phyloP scores from a whole-genome alignment of 1,139 yeast genomes.

The Yamadazyma dendronema region DNA sequence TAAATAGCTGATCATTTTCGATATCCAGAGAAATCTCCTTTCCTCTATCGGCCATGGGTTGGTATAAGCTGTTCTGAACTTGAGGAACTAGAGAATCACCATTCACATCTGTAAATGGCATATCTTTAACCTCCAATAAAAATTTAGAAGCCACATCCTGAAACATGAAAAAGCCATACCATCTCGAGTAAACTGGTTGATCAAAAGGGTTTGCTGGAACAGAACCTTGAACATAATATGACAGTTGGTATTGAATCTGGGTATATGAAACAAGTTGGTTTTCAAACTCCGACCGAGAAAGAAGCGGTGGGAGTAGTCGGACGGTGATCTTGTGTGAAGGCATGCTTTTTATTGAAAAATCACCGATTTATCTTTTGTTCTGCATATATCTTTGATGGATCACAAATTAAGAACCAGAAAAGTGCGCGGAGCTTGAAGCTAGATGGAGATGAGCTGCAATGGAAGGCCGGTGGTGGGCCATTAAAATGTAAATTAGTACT shows the following conservation, averaged over 20 bases:
- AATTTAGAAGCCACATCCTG: constrained; percentile 16
- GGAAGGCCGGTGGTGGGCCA: no score
- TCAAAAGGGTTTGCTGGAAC: constrained; percentile 22
- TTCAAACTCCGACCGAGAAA: constrained; percentile 14
- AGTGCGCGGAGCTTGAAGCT: neutral
- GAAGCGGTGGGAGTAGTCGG: constrained; percentile 17
- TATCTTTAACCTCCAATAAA: constrained; percentile 16
- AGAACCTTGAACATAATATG: constrained; percentile 21
- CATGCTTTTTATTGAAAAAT: no score
- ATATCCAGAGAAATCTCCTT: neutral
- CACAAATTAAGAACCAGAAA: no score
- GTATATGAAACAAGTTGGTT: constrained; percentile 12
- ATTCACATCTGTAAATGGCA: constrained; percentile 20
- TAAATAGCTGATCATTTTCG: neutral
- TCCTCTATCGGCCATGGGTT: constrained; percentile 8
- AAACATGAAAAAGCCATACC: constrained; percentile 22
- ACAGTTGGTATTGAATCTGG: constrained; percentile 5
- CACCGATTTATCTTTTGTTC: no score
- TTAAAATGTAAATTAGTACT: no score
- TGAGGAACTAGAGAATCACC: constrained; percentile 12
- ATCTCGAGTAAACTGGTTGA: constrained; percentile 26
- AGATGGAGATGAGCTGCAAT: neutral
- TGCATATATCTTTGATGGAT: no score
- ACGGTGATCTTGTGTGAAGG: constrained; percentile 11
- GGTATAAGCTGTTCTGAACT: constrained; percentile 10